Evolutionary conservation across 306 rosid species (phyloP), one percentile per base, ranked within the genome.

Genomic region (Luffa aegyptiaca): DNA sequence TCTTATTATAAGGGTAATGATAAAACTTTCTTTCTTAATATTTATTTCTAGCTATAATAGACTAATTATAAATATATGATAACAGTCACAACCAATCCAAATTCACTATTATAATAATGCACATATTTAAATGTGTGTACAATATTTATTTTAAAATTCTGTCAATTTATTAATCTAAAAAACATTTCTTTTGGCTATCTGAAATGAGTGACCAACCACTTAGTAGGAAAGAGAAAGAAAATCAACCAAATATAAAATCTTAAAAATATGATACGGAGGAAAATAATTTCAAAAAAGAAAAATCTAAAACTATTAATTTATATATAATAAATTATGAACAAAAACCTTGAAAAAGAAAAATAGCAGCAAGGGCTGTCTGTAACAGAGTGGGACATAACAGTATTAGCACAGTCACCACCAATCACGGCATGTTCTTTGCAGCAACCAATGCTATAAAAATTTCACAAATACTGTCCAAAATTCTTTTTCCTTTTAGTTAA

Each of bases 391-490:
- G 79, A 51, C 78, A 73, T 71, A 21, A 46, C 45, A 49, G 79
- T 9, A 16, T 8, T 8, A 10, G 79, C 16, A 75, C 49, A 53
- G 79, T 75, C 64, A 73, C 79, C 90, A 85, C 61, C 21, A 83
- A 86, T 91, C 80, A 46, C 87, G 92, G 69, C 87, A 86, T 69
- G 82, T 72, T 82, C 66, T 44, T 65, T 48, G 89, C 82, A 81
- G 82, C 79, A 61, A 76, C 79, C 36, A 49, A 26, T 26, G 31
- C 31, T 26, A 26, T 26, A 26, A 26, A 26, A 26, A 26, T 26
- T 26, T 26, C 31, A 26, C 31, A 26, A 26, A 0, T 37, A 37
- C 41, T 37, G 41, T 37, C 41, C 2, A 37, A 37, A 37, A 46
- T 9, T 18, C 3, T 3, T 5, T 53, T 53, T 53, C 9, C 17